These are phyloP conservation scores for Colletotrichum sansevieriae DNA, from an alignment of 2,329 filamentous ascomycete genomes.

Conservation along the genomic window DNA sequence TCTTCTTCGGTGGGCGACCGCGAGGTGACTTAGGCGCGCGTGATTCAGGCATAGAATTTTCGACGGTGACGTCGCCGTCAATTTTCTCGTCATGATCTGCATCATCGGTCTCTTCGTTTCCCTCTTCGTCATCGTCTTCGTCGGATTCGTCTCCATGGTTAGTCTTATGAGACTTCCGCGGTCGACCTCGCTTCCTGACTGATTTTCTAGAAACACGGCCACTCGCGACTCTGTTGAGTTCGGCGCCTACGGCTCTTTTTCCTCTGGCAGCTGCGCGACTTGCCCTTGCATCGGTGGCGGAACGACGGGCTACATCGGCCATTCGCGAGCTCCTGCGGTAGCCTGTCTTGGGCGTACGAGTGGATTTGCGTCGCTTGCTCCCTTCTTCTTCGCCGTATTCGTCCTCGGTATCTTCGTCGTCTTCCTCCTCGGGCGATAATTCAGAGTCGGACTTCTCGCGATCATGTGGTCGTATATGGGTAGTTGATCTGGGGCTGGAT, in stretches of 20 bases:
- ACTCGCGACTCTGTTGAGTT: neutral
- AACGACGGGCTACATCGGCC: neutral
- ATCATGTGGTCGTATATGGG: slow-evolving; percentile 13
- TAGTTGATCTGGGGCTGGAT: slow-evolving; percentile 16
- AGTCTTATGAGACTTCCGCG: neutral
- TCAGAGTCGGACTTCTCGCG: slow-evolving; percentile 25
- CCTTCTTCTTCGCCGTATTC: slow-evolving; percentile 14
- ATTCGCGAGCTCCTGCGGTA: neutral
- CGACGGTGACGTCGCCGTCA: neutral
- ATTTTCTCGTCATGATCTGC: neutral
- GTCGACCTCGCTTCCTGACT: neutral
- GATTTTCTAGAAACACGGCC: neutral
- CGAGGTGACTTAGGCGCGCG: neutral
- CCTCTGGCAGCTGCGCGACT: neutral
- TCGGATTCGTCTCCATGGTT: neutral
- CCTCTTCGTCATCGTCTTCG: neutral
- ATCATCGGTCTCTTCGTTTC: neutral
- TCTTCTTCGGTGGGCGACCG: neutral
- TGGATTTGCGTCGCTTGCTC: neutral
- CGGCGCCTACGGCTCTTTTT: neutral
- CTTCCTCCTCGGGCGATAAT: slow-evolving; percentile 8
- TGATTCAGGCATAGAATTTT: neutral
- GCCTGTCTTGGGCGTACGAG: neutral
- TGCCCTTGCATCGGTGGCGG: neutral
- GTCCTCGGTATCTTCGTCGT: slow-evolving; percentile 3